phyloP scores from a whole-genome alignment of 2,329 filamentous ascomycete species.

The Hirsutella rhossiliensis region DNA sequence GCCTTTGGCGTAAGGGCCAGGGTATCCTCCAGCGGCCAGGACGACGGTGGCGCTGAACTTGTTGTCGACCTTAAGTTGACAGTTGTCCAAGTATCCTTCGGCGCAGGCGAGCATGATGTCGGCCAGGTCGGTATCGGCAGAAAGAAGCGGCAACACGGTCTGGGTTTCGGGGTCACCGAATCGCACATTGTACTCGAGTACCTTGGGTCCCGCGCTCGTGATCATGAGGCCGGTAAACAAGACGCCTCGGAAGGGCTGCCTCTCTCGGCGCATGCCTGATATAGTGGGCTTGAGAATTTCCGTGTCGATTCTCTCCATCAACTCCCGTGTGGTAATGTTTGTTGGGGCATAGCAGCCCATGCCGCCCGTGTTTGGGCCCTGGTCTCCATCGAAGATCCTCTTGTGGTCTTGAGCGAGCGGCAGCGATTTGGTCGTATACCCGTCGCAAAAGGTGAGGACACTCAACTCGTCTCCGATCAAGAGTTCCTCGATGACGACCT shows the following conservation, averaged over 20 bases:
- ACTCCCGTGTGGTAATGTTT: conserved; percentile 58
- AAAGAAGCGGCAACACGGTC: conserved; percentile 69
- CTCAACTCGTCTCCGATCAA: conserved; percentile 85
- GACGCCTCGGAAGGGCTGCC: conserved; percentile 60
- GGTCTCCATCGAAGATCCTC: conserved; percentile 80
- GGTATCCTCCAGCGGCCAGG: conserved; percentile 87
- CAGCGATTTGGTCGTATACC: conserved; percentile 68
- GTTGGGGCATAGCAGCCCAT: conserved; percentile 98
- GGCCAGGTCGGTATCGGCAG: conserved; percentile 68
- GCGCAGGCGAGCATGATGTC: conserved; percentile 81
- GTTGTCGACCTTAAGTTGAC: conserved; percentile 53
- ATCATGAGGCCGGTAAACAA: conserved; percentile 93
- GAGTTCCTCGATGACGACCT: conserved; percentile 93
- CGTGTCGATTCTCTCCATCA: conserved; percentile 67
- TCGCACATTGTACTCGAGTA: conserved; percentile 86
- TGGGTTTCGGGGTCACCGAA: conserved; percentile 91
- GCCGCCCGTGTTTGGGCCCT: conserved; percentile 87
- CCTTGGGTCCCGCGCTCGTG: conserved; percentile 66
- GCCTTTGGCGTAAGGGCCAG: conserved; percentile 73
- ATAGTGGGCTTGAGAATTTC: conserved; percentile 85
- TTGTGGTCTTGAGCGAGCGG: conserved; percentile 96
- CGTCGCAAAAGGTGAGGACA: conserved; percentile 85
- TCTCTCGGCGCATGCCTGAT: conserved; percentile 74
- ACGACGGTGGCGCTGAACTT: conserved; percentile 83
- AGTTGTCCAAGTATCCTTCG: conserved; percentile 58